Base-by-base conservation (phyloP, 768 basidiomycete genomes). In the Boletus rex-veris region DNA sequence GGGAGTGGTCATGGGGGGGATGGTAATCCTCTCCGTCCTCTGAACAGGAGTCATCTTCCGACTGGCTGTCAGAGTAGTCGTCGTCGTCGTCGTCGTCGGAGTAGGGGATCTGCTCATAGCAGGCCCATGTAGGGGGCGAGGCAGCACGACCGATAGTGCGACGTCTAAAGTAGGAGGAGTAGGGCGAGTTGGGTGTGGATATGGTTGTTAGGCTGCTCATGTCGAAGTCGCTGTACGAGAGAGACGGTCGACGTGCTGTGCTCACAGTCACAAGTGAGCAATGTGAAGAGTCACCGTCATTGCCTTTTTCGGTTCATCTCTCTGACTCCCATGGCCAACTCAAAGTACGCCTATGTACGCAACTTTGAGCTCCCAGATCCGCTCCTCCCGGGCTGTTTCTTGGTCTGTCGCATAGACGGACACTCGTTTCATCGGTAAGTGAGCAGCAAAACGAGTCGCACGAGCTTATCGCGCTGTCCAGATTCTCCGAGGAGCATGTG, bases 291-390 rank as follows among this genome's bases (percentile, higher is more conserved):
- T 50, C 39, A 42, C 31, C 16, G 8, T 14, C 15, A 11, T 56
- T 63, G 24, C 64, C 64, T 58, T 61, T 54, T 61, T 53, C 6
- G 64, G 52, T 33, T 12, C 11, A 14, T 39, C 46, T 37, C 43
- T 30, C 15, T 28, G 19, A 9, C 16, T 7, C 7, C 1, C 21
- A 98, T 99, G 96, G 93, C 96, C 14, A 90, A 89, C 61, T 88
- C 91, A n/a, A 88, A 84, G 64, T 99, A 85, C 63, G 87, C 88
- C 39, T 96, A 98, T 71, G 97, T 98, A 12, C 82, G 85, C 60
- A 80, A 80, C 35, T 98, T 89, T 67, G 96, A 99, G 70, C 81
- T 92, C 0, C 89, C 92, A 7, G 97, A 99, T 65, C 77, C 83
- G 0, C 75, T 98, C 3, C 74, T 98, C 0, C 95, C 89, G 0